Percentiles rank a stretch among this genome's conserved stretches.
phyloP scores from a whole-genome alignment of 345 rosid species.

The Sonneratia alba region DNA sequence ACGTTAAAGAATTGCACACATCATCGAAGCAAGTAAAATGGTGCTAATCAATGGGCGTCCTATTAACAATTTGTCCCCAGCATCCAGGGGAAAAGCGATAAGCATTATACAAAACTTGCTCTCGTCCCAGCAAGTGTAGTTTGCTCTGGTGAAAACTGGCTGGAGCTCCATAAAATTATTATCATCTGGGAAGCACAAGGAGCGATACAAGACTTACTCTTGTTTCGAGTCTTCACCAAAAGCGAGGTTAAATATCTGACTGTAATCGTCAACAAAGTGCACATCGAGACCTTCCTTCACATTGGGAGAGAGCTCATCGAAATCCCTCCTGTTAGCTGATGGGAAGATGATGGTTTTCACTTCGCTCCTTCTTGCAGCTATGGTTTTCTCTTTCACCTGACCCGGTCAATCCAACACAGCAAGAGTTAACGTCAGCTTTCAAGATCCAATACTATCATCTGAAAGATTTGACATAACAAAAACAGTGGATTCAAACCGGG shows the following conservation, averaged over 20 bases:
- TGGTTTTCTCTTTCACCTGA: slow-evolving; percentile 96
- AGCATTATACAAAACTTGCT: not conserved
- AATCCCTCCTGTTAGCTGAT: slow-evolving; percentile 82
- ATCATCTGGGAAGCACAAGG: not conserved
- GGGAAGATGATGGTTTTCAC: slow-evolving; percentile 87
- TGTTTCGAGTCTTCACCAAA: slow-evolving; percentile 29
- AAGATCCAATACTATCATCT: not conserved
- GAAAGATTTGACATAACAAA: not conserved
- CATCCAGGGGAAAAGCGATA: not conserved
- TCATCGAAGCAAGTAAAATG: not conserved
- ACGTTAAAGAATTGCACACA: not conserved
- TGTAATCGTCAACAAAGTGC: slow-evolving; percentile 75
- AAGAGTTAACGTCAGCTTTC: not conserved
- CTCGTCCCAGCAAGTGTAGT: not conserved
- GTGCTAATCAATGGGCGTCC: not conserved
- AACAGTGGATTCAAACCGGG: not conserved
- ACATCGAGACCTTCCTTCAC: slow-evolving; percentile 92
- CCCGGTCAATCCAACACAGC: not conserved
- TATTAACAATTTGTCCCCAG: not conserved
- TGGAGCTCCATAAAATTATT: not conserved
- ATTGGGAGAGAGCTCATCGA: slow-evolving; percentile 75
- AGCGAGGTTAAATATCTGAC: slow-evolving; percentile 57
- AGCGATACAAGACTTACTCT: not conserved
- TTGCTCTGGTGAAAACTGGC: not conserved
- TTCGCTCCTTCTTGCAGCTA: slow-evolving; percentile 83